phyloP scores from a whole-genome alignment of 192 early-diverging fungal genomes.

The Coemansia sp. region DNA sequence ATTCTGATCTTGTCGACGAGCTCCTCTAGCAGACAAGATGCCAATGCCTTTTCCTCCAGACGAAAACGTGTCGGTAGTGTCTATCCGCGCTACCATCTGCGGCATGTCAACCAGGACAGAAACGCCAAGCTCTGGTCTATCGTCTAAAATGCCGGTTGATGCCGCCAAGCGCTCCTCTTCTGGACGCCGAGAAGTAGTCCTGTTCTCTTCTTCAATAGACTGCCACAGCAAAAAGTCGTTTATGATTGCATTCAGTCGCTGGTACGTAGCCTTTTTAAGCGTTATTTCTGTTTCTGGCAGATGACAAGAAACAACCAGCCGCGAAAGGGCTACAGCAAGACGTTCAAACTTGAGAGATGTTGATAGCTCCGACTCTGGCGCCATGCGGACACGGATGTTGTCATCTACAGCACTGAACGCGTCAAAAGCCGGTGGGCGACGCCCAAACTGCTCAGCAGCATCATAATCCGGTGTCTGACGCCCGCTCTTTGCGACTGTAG shows the following conservation, averaged over 20 bases:
- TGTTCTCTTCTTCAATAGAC: conserved; percentile 39
- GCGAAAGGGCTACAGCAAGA: conserved; percentile 39
- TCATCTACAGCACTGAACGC: conserved; percentile 48
- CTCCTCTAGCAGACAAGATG: not conserved
- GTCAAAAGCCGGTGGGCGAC: conserved; percentile 51
- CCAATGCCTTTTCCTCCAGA: not conserved
- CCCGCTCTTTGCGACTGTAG: conserved; percentile 30
- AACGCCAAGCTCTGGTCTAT: conserved; percentile 11
- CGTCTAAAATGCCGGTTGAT: not conserved
- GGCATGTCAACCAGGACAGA: conserved; percentile 52
- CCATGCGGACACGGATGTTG: conserved; percentile 51
- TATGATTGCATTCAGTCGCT: conserved; percentile 48
- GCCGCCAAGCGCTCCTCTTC: not conserved
- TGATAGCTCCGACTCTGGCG: conserved; percentile 46
- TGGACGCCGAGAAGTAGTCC: not conserved
- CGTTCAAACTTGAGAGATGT: conserved; percentile 53
- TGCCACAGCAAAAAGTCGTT: conserved; percentile 57
- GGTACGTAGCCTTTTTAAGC: conserved; percentile 28
- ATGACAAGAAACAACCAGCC: conserved; percentile 50
- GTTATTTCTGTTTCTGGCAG: conserved; percentile 41
- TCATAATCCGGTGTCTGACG: conserved; percentile 6
- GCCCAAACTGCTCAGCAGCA: conserved; percentile 10
- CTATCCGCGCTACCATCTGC: conserved; percentile 33
- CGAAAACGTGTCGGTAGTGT: conserved; percentile 14
- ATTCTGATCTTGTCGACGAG: not conserved